phyloP scores from a whole-genome alignment of 495 filamentous ascomycete genomes.

The Trichoderma gamsii region DNA sequence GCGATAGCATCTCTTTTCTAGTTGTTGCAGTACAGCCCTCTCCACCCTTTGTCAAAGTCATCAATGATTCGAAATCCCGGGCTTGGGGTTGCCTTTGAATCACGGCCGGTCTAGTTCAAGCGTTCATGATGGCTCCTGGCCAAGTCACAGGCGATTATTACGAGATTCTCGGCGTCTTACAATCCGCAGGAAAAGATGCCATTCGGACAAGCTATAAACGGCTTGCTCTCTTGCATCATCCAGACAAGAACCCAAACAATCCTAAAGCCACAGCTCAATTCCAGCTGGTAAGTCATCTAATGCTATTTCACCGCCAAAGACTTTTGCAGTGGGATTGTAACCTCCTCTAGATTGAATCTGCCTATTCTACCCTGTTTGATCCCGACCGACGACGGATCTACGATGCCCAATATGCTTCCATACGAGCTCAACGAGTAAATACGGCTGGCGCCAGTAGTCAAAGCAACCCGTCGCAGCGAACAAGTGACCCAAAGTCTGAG shows the following conservation, averaged over 20 bases:
- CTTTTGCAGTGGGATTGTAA: background rate
- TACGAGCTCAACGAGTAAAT: background rate
- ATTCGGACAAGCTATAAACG: background rate
- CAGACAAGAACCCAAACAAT: background rate
- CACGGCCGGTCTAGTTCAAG: too few relatives aligned
- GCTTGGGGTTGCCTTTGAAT: too few relatives aligned
- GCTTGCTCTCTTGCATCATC: background rate
- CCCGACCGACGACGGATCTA: background rate
- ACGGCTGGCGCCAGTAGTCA: background rate
- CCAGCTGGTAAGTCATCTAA: background rate
- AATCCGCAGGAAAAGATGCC: background rate
- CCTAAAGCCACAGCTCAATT: background rate
- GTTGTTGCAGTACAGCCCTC: too few relatives aligned
- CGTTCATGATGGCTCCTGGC: background rate
- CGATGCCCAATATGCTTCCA: background rate
- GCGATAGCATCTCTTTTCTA: too few relatives aligned
- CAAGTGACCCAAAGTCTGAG: background rate
- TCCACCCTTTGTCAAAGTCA: too few relatives aligned
- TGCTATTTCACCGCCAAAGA: background rate
- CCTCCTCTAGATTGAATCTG: background rate
- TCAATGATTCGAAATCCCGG: too few relatives aligned
- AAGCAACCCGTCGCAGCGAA: background rate
- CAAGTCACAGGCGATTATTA: background rate
- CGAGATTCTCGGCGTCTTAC: background rate
- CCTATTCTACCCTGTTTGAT: background rate